A percentile compares a stretch with the other conserved stretches of the same genome.
These are phyloP conservation scores for Penicillium sumatraense DNA, from an alignment of 2,329 filamentous ascomycete genomes.

Conservation along the genomic window DNA sequence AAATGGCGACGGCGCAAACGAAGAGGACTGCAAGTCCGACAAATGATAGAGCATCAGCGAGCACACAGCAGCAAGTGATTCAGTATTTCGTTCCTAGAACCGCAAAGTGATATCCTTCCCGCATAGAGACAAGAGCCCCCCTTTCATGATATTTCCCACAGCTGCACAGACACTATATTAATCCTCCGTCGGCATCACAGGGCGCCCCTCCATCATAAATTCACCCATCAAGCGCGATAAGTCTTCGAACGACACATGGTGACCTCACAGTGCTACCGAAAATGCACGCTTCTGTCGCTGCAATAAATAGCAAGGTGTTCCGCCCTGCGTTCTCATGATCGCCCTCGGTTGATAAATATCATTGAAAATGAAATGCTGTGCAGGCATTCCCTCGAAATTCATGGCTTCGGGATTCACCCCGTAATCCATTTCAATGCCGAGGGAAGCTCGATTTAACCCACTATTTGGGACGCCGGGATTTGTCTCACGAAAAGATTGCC, in stretches of 20 bases:
- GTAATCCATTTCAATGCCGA: conserved; percentile 7
- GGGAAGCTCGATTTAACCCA: background rate
- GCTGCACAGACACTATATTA: conserved; percentile 10
- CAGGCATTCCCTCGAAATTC: conserved; percentile 3
- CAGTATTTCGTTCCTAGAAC: background rate
- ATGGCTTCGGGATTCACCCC: conserved; percentile 25
- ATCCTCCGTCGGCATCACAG: conserved; percentile 9
- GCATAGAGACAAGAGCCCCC: background rate
- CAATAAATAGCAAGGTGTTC: conserved; percentile 5
- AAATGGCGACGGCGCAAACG: conserved; percentile 31
- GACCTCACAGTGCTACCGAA: conserved; percentile 1
- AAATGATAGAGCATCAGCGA: conserved; percentile 58
- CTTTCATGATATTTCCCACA: background rate
- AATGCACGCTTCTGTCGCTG: conserved; percentile 10
- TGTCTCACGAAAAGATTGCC: conserved; percentile 23
- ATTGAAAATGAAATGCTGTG: background rate
- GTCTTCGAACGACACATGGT: conserved; percentile 15
- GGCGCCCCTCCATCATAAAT: conserved; percentile 4
- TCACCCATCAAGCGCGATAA: conserved; percentile 15
- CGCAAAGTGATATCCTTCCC: background rate
- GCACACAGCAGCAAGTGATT: conserved; percentile 58
- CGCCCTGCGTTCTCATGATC: conserved; percentile 14
- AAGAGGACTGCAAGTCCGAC: conserved; percentile 24
- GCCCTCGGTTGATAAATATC: conserved; percentile 3
- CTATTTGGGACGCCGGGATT: background rate